Base-by-base conservation (phyloP, 495 filamentous ascomycete species). In the Rostrohypoxylon terebratum region DNA sequence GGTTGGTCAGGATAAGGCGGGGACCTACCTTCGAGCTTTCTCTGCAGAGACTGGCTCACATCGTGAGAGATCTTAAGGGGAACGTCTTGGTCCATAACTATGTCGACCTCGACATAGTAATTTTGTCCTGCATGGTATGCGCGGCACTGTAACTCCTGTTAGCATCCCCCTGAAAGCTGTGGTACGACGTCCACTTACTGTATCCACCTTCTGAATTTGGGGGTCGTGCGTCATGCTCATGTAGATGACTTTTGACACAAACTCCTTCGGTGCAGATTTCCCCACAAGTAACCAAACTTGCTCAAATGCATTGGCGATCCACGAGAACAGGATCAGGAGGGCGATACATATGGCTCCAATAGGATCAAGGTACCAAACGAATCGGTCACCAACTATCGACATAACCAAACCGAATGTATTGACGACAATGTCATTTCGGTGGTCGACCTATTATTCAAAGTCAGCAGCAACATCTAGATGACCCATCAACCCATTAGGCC, bases 31-130 rank as follows among this genome's bases (percentile, higher is more conserved):
- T 88, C 86, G 33, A 88, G 80, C 67, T 89, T 89, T 10, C 85
- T 75, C 69, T 88, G 87, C 18, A 88, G 74, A 4, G 77, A 77
- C 61, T 88, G 84, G 33, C 80, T 84, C 34, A 88, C 83, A 68
- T 88, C 86, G 69, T 89, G 86, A 18, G 85, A 84, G 18, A 85
- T 74, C 51, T 81, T 86, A 5, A 88, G 75, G 2, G 81, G 83
- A 20, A 81, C 74, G 11, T 81, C 78, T 59, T 83, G 82, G 65
- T 85, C 82, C 86, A 88, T 88, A 47, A 89, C 83, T 60, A 88
- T 83, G 71, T 88, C 86, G 23, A 89, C 82, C 69, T 89, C 86
- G 36, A 88, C 85, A 69, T 87, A 88, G 67, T 85, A 86, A 28
- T 85, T 80, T 65, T 86, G 82, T 0, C 87, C 86, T 14, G 85